Base-by-base conservation (phyloP, 2,329 filamentous ascomycete genomes). In the Orbilia brochopaga region DNA sequence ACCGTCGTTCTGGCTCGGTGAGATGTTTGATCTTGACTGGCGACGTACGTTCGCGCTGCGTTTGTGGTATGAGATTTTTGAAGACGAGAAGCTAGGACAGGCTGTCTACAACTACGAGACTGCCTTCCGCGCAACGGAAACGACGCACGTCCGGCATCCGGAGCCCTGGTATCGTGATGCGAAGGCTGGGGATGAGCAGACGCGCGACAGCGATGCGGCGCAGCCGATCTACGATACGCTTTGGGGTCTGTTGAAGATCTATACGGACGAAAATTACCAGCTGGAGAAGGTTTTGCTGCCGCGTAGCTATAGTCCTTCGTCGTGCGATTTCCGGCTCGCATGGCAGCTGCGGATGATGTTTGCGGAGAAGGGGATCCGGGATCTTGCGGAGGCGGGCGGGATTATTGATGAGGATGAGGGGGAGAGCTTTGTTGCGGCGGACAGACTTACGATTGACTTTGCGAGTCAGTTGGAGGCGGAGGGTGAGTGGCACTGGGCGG, bases 31-130 rank as follows among this genome's bases (percentile, higher is more conserved):
- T 2, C 83, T 99, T 37, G 90, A 95, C 78, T 99, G 94, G 94
- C 88, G 91, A 79, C 92, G 96, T 78, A 88, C 92, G 0, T 96
- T 99, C 79, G 93, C 91, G 10, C 83, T 99, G 55, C 87, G 92
- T 48, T 83, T 99, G 1, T 97, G 92, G 90, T 99, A 96, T 79
- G 88, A 88, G 50, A 90, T 87, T 44, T 83, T 85, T 1, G 82
- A 85, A 35, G 83, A 87, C 42, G 89, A 92, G 50, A 84, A 87
- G 37, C 83, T 97, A 48, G 86, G 88, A 55, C 82, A 83, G 51
- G 92, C 92, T 1, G 88, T 99, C 2, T 80, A 83, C 48, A 84
- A 85, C 27, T 99, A 92, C 79, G 83, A 87, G 72, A 82, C 87
- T 61, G 92, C 96, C 76, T 82, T 97, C 51, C 83, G 84, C 53